Evolutionary conservation across 371 early-diverging fungal genomes (phyloP).

Genomic region (Batrachochytrium dendrobatidis): DNA sequence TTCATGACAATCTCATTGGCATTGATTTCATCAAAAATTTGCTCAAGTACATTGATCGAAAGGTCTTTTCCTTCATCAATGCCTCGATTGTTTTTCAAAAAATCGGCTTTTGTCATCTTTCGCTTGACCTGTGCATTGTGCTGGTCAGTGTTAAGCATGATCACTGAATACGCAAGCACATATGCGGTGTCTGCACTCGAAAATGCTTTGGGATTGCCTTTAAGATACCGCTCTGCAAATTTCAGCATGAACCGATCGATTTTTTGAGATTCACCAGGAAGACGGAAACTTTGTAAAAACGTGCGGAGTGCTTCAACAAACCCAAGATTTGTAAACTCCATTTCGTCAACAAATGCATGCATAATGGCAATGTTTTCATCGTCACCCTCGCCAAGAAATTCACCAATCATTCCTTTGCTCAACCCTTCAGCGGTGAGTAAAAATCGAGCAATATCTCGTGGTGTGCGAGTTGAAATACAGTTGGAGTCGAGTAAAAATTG

Average conservation of each 20-base stretch:
- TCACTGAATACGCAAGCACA: constrained; percentile 86
- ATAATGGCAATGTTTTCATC: constrained; percentile 82
- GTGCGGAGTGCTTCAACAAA: constrained; percentile 80
- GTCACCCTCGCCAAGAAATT: constrained; percentile 90
- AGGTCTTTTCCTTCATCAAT: constrained; percentile 82
- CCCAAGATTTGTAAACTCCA: constrained; percentile 68
- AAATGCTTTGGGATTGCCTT: constrained; percentile 62
- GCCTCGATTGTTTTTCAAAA: constrained; percentile 90
- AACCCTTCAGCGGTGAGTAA: constrained; percentile 67
- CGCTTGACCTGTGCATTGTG: constrained; percentile 86
- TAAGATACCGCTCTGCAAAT: constrained; percentile 88
- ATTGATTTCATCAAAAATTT: constrained; percentile 74
- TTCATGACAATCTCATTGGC: constrained; percentile 87
- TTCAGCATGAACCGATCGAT: constrained; percentile 97
- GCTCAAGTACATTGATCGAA: constrained; percentile 55
- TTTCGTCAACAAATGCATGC: constrained; percentile 89
- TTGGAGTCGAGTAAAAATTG: constrained; percentile 57
- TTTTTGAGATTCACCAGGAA: constrained; percentile 97
- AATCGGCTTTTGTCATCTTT: constrained; percentile 88
- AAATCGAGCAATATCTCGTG: constrained; percentile 63
- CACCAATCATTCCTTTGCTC: constrained; percentile 83
- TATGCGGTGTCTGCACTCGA: constrained; percentile 89
- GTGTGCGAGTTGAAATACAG: constrained; percentile 51
- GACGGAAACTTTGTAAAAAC: constrained; percentile 89
- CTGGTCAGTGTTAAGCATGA: constrained; percentile 95